Evolutionary conservation across 2,329 filamentous ascomycete genomes (phyloP).

Genomic region (Magnaporthales sp.): DNA sequence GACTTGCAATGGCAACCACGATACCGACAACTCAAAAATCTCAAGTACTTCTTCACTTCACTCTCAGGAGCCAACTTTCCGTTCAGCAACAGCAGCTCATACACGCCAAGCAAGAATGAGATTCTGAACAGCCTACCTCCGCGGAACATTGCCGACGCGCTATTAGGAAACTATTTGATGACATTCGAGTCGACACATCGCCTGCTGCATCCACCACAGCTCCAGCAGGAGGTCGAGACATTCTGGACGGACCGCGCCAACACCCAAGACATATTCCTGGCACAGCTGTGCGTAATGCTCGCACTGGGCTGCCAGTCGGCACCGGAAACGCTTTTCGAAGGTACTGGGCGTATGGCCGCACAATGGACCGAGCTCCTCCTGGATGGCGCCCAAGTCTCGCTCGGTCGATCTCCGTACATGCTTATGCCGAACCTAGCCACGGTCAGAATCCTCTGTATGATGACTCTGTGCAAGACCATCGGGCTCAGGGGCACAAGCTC

Average conservation of each 20-base stretch:
- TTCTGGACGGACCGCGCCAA: slow-evolving; percentile 13
- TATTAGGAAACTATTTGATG: slow-evolving; percentile 15
- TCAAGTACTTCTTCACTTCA: slow-evolving; percentile 14
- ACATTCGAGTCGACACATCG: slow-evolving; percentile 17
- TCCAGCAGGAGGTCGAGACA: slow-evolving; percentile 12
- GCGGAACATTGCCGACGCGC: slow-evolving; percentile 11
- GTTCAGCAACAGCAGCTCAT: slow-evolving; percentile 12
- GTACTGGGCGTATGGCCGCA: slow-evolving; percentile 11
- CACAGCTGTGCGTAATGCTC: slow-evolving; percentile 18
- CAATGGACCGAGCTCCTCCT: slow-evolving; percentile 15
- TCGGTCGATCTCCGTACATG: slow-evolving; percentile 13
- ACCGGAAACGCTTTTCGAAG: slow-evolving; percentile 8
- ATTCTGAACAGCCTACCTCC: slow-evolving; percentile 14
- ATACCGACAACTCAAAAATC: slow-evolving; percentile 15
- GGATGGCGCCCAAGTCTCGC: slow-evolving; percentile 15
- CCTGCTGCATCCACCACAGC: slow-evolving; percentile 14
- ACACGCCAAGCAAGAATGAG: slow-evolving; percentile 9
- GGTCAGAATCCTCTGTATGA: slow-evolving; percentile 17
- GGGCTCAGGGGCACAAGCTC: slow-evolving; percentile 14
- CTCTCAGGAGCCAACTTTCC: slow-evolving; percentile 16
- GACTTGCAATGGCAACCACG: slow-evolving; percentile 14
- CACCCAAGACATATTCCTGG: slow-evolving; percentile 14
- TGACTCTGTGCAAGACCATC: slow-evolving; percentile 14
- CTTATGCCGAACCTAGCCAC: slow-evolving; percentile 13
- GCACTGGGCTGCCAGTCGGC: slow-evolving; percentile 15